Evolutionary conservation across 2,329 filamentous ascomycete species (phyloP).

Genomic region (Macrophomina pseudophaseolina): DNA sequence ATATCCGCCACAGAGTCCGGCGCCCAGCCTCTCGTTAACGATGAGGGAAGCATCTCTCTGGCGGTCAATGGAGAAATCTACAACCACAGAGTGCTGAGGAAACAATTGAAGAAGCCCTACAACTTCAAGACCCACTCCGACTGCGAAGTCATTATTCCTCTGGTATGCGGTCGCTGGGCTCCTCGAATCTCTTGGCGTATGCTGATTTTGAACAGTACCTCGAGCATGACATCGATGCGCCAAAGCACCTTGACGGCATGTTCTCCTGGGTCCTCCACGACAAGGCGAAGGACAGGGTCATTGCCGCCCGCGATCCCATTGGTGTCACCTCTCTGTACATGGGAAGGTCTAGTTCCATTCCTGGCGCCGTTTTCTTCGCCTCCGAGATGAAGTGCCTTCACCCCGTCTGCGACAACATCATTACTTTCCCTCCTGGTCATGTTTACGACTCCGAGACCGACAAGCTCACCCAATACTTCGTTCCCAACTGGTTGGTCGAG

Average conservation of each 20-base stretch:
- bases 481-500: conserved; percentile 89
- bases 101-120: conserved; percentile 80
- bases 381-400: conserved; percentile 95
- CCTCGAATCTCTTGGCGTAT: background rate
- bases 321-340: conserved; percentile 98
- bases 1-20: conserved; percentile 72
- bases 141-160: conserved; percentile 97
- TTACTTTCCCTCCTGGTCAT: conserved; percentile 92
- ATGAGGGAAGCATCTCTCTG: conserved; percentile 84
- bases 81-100: conserved; percentile 96
- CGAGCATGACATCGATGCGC: conserved; percentile 88
- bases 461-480: conserved; percentile 83
- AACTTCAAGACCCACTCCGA: conserved; percentile 99
- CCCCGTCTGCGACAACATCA: conserved; percentile 92
- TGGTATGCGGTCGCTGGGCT: conserved; percentile 64
- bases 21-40: conserved; percentile 92
- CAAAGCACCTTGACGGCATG: conserved; percentile 96
- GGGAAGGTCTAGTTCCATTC: conserved; percentile 81
- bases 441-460: conserved; percentile 94
- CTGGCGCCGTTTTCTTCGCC: conserved; percentile 89
- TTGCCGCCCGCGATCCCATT: conserved; percentile 95
- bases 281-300: conserved; percentile 87
- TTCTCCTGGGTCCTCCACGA: conserved; percentile 99
- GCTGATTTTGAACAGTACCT: conserved; percentile 70
- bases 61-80: conserved; percentile 99